Conservation (phyloP, 306 rosid species). For the Quercus variabilis region DNA sequence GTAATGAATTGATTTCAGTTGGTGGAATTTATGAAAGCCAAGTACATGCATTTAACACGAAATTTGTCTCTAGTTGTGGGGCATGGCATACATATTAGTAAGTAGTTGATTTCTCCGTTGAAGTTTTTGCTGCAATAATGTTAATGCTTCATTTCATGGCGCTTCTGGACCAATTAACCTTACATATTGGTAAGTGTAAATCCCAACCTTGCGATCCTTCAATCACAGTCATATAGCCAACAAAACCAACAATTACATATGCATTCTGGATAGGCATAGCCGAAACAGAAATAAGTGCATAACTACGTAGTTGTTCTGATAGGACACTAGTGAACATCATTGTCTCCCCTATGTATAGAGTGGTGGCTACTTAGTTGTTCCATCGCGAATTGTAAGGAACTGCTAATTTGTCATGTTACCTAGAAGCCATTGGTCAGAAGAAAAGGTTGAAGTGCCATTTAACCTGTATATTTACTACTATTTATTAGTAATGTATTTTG, state of each 20-base stretch:
- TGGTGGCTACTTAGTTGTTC: constrained; percentile 19
- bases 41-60: no score
- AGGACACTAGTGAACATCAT: constrained; percentile 16
- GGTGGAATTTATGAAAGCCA: no score
- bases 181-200: no score
- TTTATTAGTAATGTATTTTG: background rate
- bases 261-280: constrained; percentile 22
- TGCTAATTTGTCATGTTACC: constrained; percentile 5
- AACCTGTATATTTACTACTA: background rate
- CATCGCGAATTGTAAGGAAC: background rate
- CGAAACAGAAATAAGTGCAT: background rate
- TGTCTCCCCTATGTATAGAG: constrained; percentile 18
- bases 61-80: background rate
- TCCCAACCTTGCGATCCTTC: no score
- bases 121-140: background rate
- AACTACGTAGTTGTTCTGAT: constrained; percentile 22
- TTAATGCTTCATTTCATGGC: background rate
- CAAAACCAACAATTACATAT: constrained; percentile 24
- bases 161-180: background rate
- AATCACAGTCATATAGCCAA: no score
- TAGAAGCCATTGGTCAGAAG: constrained; percentile 4
- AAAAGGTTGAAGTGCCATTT: constrained; percentile 6
- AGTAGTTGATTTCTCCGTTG: background rate
- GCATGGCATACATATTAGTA: background rate
- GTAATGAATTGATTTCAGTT: no score